Conservation (phyloP, 2,329 filamentous ascomycete genomes). For the Fusarium secorum region DNA sequence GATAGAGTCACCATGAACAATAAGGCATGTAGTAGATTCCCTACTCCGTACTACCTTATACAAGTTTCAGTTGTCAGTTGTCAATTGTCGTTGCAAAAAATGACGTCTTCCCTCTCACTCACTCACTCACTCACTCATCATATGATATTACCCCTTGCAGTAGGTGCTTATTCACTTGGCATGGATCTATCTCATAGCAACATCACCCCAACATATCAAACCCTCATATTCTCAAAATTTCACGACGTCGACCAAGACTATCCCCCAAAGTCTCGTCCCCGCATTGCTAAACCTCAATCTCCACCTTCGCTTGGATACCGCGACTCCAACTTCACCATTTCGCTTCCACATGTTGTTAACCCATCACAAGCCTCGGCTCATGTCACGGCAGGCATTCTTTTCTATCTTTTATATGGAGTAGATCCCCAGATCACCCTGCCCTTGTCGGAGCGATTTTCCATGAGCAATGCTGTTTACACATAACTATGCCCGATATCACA, state of each 20-base stretch:
- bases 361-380: conserved; percentile 23
- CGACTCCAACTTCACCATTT: not conserved
- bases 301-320: not conserved
- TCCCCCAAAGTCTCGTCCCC: conserved; percentile 14
- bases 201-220: not conserved
- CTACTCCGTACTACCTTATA: not conserved
- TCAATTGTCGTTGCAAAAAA: not conserved
- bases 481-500: not conserved
- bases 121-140: not conserved
- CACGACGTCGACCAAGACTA: conserved; percentile 28
- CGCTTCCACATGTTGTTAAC: conserved; percentile 19
- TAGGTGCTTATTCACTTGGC: not conserved
- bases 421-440: not conserved
- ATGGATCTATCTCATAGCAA: not conserved
- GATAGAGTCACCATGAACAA: not conserved
- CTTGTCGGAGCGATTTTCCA: not conserved
- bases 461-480: not conserved
- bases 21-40: not conserved
- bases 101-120: not conserved
- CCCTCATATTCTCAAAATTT: not conserved
- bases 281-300: conserved; percentile 23
- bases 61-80: not conserved
- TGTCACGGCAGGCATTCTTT: not conserved
- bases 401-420: not conserved
- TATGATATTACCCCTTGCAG: conserved; percentile 13